These are phyloP conservation scores for Mycena vitilis DNA, from an alignment of 768 basidiomycete genomes.

Conservation along the genomic window DNA sequence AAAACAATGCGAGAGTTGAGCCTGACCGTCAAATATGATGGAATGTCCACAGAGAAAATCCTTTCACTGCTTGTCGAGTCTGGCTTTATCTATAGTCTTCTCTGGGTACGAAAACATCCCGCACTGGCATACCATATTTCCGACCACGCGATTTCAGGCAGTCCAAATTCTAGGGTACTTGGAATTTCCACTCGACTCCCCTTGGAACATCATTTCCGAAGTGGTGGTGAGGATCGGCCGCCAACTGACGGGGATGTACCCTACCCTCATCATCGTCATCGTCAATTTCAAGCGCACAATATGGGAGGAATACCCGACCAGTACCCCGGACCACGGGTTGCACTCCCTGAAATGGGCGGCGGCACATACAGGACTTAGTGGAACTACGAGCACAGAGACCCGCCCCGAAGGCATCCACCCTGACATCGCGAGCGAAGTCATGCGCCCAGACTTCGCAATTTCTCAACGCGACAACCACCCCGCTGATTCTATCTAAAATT, in stretches of 20 bases:
- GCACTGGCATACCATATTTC: background rate
- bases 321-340: slow-evolving; percentile 1
- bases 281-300: slow-evolving; percentile 24
- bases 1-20: slow-evolving; percentile 17
- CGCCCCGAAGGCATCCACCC: slow-evolving; percentile 11
- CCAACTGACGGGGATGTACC: slow-evolving; percentile 22
- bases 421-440: slow-evolving; percentile 8
- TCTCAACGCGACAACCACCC: slow-evolving; percentile 16
- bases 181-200: slow-evolving; percentile 4
- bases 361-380: slow-evolving; percentile 1
- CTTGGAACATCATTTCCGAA: slow-evolving; percentile 16
- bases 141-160: slow-evolving; percentile 9
- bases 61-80: slow-evolving; percentile 24
- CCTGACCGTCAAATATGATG: background rate
- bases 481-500: slow-evolving; percentile 9
- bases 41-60: slow-evolving; percentile 16
- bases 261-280: slow-evolving; percentile 22
- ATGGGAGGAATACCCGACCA: slow-evolving; percentile 17
- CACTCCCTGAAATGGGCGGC: background rate
- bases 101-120: slow-evolving; percentile 17
- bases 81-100: slow-evolving; percentile 25
- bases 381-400: slow-evolving; percentile 8
- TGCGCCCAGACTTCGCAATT: slow-evolving; percentile 2
- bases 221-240: slow-evolving; percentile 15
- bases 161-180: slow-evolving; percentile 14